Evolutionary conservation across 2,329 filamentous ascomycete genomes (phyloP).

Genomic region (Neonectria sp.): DNA sequence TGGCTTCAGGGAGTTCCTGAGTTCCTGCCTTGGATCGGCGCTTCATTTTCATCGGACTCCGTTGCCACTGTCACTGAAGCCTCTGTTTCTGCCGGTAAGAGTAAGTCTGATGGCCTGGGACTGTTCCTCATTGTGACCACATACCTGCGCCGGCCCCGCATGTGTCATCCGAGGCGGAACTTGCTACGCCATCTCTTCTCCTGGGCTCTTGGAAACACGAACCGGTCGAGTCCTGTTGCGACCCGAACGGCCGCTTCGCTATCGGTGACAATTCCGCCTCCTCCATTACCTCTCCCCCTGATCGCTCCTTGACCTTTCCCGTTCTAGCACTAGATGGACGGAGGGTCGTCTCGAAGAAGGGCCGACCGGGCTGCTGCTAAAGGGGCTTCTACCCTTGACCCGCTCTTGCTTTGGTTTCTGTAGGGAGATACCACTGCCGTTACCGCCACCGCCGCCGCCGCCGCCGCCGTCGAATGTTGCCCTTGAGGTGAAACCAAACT

Average conservation of each 20-base stretch:
- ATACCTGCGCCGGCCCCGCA: conserved; percentile 59
- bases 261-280: not conserved
- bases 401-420: not conserved
- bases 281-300: not conserved
- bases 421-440: not conserved
- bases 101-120: not conserved
- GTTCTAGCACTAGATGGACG: not conserved
- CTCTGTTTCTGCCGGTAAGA: conserved; percentile 1
- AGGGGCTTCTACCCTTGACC: not conserved
- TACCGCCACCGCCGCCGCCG: too few species aligned
- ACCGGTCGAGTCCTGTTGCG: not conserved
- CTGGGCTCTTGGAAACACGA: not conserved
- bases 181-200: not conserved
- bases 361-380: conserved; percentile 2
- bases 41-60: not conserved
- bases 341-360: not conserved
- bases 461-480: not conserved
- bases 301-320: not conserved
- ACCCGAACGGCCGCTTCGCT: not conserved
- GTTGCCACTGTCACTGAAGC: not conserved
- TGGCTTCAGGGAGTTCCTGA: not conserved
- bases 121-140: conserved; percentile 44
- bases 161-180: conserved; percentile 49
- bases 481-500: conserved; percentile 1
- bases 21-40: not conserved